Conservation (phyloP, 108 stramenopile species). For the Schizochytrium sp. region DNA sequence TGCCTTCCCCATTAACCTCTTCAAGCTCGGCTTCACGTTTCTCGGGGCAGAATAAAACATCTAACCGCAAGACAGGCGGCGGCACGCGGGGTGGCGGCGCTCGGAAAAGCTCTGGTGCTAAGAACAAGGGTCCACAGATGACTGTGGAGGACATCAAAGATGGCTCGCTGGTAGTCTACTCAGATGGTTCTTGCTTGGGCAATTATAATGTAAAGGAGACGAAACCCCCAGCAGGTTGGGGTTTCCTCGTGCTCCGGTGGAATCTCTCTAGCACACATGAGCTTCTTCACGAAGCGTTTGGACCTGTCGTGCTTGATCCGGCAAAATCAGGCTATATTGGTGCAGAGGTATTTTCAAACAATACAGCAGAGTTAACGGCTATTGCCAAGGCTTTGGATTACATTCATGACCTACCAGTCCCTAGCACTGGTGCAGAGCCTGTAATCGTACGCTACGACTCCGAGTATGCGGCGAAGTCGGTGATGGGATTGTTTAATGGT, state of each 20-base stretch:
- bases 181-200: slow-evolving; percentile 61
- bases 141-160: background rate
- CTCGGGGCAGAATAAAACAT: background rate
- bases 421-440: background rate
- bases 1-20: background rate
- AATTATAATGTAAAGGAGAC: background rate
- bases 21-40: background rate
- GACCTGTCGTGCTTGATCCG: slow-evolving; percentile 40
- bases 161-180: slow-evolving; percentile 56
- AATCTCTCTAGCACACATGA: background rate
- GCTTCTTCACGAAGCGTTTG: slow-evolving; percentile 12
- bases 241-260: slow-evolving; percentile 30
- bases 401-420: background rate
- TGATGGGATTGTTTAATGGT: slow-evolving; percentile 7
- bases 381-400: slow-evolving; percentile 57
- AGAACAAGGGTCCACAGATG: background rate
- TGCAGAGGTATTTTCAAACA: slow-evolving; percentile 51
- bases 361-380: slow-evolving; percentile 61
- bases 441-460: slow-evolving; percentile 53
- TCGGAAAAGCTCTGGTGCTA: background rate
- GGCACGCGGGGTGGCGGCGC: background rate
- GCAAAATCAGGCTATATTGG: background rate
- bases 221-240: slow-evolving; percentile 61
- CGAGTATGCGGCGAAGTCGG: slow-evolving; percentile 61
- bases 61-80: background rate